These are phyloP conservation scores for Diaporthe destruens DNA, from an alignment of 2,329 filamentous ascomycete species.

Conservation along the genomic window DNA sequence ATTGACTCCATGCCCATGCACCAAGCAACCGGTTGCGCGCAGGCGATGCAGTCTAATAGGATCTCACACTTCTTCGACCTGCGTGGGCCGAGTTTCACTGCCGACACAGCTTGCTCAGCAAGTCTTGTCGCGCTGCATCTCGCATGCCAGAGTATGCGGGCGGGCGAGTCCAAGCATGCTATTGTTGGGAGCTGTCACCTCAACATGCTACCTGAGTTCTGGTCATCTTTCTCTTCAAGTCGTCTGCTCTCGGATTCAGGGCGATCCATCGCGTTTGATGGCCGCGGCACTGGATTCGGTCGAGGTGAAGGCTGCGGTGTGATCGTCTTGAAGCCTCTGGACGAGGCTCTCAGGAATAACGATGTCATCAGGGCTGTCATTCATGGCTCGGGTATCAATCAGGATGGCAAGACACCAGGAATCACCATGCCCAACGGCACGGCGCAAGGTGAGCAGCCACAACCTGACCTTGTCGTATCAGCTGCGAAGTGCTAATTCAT, in stretches of 20 bases:
- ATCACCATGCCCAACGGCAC: conserved; percentile 67
- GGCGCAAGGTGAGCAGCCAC: conserved; percentile 57
- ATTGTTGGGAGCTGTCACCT: conserved; percentile 63
- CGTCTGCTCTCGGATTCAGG: conserved; percentile 63
- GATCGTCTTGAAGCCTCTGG: conserved; percentile 64
- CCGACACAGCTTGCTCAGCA: conserved; percentile 66
- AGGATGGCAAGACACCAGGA: conserved; percentile 68
- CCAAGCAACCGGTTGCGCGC: conserved; percentile 63
- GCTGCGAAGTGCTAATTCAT: conserved; percentile 26
- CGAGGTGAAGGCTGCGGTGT: conserved; percentile 70
- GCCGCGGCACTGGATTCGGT: conserved; percentile 68
- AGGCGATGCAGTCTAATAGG: conserved; percentile 66
- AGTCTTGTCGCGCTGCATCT: conserved; percentile 63
- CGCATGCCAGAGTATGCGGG: conserved; percentile 62
- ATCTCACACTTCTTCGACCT: conserved; percentile 69
- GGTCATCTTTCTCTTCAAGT: conserved; percentile 53
- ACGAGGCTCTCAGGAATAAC: conserved; percentile 49
- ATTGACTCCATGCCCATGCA: conserved; percentile 60
- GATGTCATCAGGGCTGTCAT: conserved; percentile 68
- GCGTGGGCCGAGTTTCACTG: conserved; percentile 64
- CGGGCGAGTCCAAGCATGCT: conserved; percentile 60
- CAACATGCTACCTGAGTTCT: conserved; percentile 60
- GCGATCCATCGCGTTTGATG: conserved; percentile 65
- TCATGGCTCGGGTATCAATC: conserved; percentile 63
- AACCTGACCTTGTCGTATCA: background rate